Evolutionary conservation across 345 rosid genomes (phyloP).

Genomic region (Excoecaria agallocha): DNA sequence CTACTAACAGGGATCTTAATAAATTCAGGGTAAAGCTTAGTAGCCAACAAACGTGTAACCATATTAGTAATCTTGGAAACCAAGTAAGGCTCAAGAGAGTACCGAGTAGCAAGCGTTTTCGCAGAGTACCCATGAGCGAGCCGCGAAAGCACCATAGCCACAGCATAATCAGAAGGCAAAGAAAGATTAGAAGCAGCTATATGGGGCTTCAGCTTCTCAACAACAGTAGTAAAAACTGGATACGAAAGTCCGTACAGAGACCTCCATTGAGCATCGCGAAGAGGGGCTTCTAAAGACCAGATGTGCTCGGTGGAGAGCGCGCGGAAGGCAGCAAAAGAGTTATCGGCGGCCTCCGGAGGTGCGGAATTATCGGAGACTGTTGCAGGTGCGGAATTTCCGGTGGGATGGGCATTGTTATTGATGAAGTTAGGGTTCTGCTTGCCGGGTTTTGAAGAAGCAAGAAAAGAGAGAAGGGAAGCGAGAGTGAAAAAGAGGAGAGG

Average conservation of each 20-base stretch:
- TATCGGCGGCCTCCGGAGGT: slow-evolving; percentile 43
- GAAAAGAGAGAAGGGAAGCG: slow-evolving; percentile 39
- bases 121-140: slow-evolving; percentile 80
- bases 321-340: slow-evolving; percentile 81
- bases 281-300: slow-evolving; percentile 75
- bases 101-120: slow-evolving; percentile 63
- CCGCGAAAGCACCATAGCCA: slow-evolving; percentile 90
- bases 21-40: slow-evolving; percentile 86
- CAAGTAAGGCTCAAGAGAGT: slow-evolving; percentile 82
- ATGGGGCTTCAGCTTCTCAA: slow-evolving; percentile 81
- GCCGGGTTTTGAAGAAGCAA: slow-evolving; percentile 26
- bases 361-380: slow-evolving; percentile 42
- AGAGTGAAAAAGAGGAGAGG: slow-evolving; percentile 41
- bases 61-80: slow-evolving; percentile 91
- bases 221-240: slow-evolving; percentile 88
- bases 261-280: slow-evolving; percentile 90
- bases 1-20: slow-evolving; percentile 85
- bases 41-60: slow-evolving; percentile 86
- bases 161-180: slow-evolving; percentile 91
- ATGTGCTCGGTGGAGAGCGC: slow-evolving; percentile 88
- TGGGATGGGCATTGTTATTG: slow-evolving; percentile 14
- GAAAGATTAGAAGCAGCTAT: slow-evolving; percentile 88
- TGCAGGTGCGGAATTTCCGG: slow-evolving; percentile 6
- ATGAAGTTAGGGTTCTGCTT: not conserved
- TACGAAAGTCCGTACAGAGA: slow-evolving; percentile 83